phyloP scores from a whole-genome alignment of 2,329 filamentous ascomycete species.

The Verticillium nubilum region DNA sequence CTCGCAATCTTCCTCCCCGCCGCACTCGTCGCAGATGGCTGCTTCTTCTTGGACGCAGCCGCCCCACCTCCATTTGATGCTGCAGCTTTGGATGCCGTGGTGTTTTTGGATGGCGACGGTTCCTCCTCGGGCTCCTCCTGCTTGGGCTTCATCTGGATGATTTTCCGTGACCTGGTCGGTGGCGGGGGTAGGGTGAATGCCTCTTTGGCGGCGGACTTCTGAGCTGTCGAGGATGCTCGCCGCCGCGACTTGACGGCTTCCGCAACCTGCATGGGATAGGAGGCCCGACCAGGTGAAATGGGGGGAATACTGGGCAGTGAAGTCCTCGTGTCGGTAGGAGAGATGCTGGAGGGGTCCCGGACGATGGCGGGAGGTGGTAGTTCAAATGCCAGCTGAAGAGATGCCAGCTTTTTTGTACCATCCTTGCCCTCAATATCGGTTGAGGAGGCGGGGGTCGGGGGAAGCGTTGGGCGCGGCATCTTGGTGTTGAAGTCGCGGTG shows the following conservation, averaged over 20 bases:
- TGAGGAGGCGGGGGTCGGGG: slow-evolving; percentile 74
- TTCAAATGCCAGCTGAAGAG: slow-evolving; percentile 64
- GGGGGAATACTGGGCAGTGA: slow-evolving; percentile 15
- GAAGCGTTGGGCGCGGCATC: slow-evolving; percentile 64
- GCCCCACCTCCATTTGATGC: slow-evolving; percentile 8
- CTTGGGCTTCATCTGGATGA: slow-evolving; percentile 91
- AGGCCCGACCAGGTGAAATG: slow-evolving; percentile 14
- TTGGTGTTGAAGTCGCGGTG: slow-evolving; percentile 6
- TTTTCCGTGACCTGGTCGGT: slow-evolving; percentile 86
- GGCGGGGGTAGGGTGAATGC: slow-evolving; percentile 83
- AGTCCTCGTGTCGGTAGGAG: slow-evolving; percentile 31
- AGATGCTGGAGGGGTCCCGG: slow-evolving; percentile 39
- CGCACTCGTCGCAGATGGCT: slow-evolving; percentile 68
- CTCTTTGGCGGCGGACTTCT: slow-evolving; percentile 44
- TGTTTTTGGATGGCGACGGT: background rate
- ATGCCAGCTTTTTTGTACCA: slow-evolving; percentile 52
- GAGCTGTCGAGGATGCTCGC: slow-evolving; percentile 38
- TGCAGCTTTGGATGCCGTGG: slow-evolving; percentile 3
- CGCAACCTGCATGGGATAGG: slow-evolving; percentile 42
- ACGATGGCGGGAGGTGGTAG: slow-evolving; percentile 70
- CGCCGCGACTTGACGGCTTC: slow-evolving; percentile 49
- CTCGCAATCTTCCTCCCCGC: slow-evolving; percentile 91
- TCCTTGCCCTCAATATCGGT: slow-evolving; percentile 73
- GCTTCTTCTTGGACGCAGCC: slow-evolving; percentile 61
- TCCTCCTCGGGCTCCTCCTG: slow-evolving; percentile 27